These are phyloP conservation scores for Penicillium bialowiezense DNA, from an alignment of 495 filamentous ascomycete genomes.

Conservation along the genomic window DNA sequence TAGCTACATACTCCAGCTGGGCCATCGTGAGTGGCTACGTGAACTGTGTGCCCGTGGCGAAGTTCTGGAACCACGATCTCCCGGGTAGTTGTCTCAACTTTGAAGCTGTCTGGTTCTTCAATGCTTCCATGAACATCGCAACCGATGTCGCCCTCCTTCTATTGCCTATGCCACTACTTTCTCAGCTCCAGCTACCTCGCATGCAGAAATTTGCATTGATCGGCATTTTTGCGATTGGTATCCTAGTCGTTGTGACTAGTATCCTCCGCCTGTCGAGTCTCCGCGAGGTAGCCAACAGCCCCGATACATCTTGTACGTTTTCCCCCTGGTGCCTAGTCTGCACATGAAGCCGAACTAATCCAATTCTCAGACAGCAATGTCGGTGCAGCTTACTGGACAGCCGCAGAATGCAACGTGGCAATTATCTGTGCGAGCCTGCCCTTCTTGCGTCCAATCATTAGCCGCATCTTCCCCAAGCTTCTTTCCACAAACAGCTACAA, in stretches of 20 bases:
- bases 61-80: conserved; percentile 51
- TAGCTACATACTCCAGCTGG: conserved; percentile 36
- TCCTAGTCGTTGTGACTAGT: conserved; percentile 41
- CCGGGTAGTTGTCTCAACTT: conserved; percentile 51
- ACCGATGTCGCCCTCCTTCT: conserved; percentile 55
- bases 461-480: conserved; percentile 66
- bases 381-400: conserved; percentile 66
- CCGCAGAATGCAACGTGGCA: conserved; percentile 78
- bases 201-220: conserved; percentile 52
- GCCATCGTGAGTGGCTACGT: conserved; percentile 44
- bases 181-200: conserved; percentile 45
- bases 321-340: conserved; percentile 27
- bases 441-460: conserved; percentile 78
- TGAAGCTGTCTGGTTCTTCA: conserved; percentile 47
- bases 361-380: conserved; percentile 45
- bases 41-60: conserved; percentile 52
- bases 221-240: conserved; percentile 54
- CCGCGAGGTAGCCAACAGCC: conserved; percentile 25
- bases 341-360: conserved; percentile 31
- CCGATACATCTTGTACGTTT: conserved; percentile 56
- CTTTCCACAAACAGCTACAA: conserved; percentile 41
- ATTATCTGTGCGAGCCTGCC: conserved; percentile 85
- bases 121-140: conserved; percentile 52
- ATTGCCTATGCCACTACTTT: conserved; percentile 55
- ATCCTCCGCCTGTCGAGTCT: conserved; percentile 36